These are phyloP conservation scores for Kregervanrija delftensis DNA, from an alignment of 805 yeast genomes.

Conservation along the genomic window DNA sequence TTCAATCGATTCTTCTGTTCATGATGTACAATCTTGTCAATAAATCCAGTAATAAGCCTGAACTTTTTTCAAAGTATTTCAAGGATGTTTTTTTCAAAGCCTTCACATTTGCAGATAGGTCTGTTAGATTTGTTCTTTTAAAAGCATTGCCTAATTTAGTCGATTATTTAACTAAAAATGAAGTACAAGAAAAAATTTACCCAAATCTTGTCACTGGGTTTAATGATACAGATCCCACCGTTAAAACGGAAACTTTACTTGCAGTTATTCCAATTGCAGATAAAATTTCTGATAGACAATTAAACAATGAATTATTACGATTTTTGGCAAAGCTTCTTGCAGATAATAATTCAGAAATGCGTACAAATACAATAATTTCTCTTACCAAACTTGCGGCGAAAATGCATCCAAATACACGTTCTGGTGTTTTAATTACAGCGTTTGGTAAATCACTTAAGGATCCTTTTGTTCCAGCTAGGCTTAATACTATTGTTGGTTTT, in stretches of 20 bases:
- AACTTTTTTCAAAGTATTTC: constrained; percentile 31
- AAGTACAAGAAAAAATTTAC: constrained; percentile 65
- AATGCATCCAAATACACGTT: constrained; percentile 49
- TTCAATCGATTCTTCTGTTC: constrained; percentile 30
- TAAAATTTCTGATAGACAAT: constrained; percentile 66
- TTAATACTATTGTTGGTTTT: constrained; percentile 73
- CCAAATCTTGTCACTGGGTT: constrained; percentile 71
- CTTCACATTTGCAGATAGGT: constrained; percentile 65
- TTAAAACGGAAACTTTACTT: constrained; percentile 74
- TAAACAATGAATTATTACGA: constrained; percentile 80
- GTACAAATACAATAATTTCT: constrained; percentile 70
- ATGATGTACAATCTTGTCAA: constrained; percentile 31
- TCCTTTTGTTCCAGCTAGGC: constrained; percentile 64
- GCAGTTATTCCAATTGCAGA: constrained; percentile 51
- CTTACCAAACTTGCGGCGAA: constrained; percentile 57
- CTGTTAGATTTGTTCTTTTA: constrained; percentile 66
- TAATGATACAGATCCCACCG: constrained; percentile 73
- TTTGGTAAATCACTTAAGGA: constrained; percentile 79
- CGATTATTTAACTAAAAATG: constrained; percentile 44
- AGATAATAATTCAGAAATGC: constrained; percentile 67
- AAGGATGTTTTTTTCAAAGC: constrained; percentile 61
- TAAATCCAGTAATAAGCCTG: constrained; percentile 21
- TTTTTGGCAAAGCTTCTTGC: constrained; percentile 75
- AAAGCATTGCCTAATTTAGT: constrained; percentile 53
- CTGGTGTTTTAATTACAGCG: constrained; percentile 81